A percentile compares a stretch with the other conserved stretches of the same genome.
These are phyloP conservation scores for Drosera capensis DNA, from an alignment of 148 eudicot species.

Conservation along the genomic window DNA sequence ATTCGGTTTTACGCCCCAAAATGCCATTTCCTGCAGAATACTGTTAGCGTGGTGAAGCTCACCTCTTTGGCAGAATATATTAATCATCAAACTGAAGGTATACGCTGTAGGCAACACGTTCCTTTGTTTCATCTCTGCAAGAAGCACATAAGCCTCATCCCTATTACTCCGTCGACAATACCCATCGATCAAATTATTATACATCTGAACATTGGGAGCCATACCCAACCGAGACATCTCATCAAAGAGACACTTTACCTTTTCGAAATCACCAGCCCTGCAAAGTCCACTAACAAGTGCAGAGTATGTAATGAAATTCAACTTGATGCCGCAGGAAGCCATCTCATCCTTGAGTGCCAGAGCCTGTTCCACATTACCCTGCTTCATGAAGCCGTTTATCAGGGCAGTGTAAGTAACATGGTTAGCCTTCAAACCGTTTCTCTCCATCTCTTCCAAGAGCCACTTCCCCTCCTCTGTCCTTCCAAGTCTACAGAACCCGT, in stretches of 20 bases:
- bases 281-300: slow-evolving; percentile 46
- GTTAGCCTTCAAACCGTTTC: slow-evolving; percentile 31
- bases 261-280: slow-evolving; percentile 37
- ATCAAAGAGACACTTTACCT: slow-evolving; percentile 30
- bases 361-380: slow-evolving; percentile 50
- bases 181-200: slow-evolving; percentile 51
- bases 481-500: slow-evolving; percentile 47
- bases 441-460: slow-evolving; percentile 43
- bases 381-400: slow-evolving; percentile 66
- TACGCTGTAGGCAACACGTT: slow-evolving; percentile 39
- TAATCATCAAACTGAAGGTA: slow-evolving; percentile 40
- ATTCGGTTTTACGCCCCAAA: slow-evolving; percentile 45
- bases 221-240: slow-evolving; percentile 49
- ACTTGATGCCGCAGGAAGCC: slow-evolving; percentile 30
- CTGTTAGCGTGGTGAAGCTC: slow-evolving; percentile 35
- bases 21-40: slow-evolving; percentile 30
- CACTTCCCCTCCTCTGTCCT: slow-evolving; percentile 40
- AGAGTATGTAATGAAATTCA: slow-evolving; percentile 42
- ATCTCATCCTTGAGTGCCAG: slow-evolving; percentile 45
- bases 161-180: slow-evolving; percentile 24
- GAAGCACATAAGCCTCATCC: slow-evolving; percentile 43
- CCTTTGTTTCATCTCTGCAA: slow-evolving; percentile 49
- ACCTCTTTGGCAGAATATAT: slow-evolving; percentile 42
- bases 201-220: slow-evolving; percentile 43
- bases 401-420: slow-evolving; percentile 39